Evolutionary conservation across 139 green algal species (phyloP), one percentile per base, ranked within the genome.

Genomic region (Chlamydomonas incerta): DNA sequence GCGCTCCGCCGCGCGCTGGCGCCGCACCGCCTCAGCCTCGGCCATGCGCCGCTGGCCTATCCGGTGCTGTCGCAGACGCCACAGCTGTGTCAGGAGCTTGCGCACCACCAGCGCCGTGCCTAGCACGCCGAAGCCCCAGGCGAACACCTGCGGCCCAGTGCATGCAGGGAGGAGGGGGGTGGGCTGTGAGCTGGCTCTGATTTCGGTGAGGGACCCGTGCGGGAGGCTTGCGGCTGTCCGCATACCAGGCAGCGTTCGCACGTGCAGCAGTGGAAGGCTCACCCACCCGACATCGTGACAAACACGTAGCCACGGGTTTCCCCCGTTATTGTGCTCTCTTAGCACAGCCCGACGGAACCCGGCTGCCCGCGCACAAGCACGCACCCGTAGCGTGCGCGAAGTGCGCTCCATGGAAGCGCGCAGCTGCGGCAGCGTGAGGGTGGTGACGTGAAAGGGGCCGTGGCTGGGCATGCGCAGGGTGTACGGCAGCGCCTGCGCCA

Each of bases 391-490:
- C 28, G 65, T 80, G 3, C 67, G n/a, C 20, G 83, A 62, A 0
- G 47, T 77, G 50, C 58, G 57, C 50, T 71, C 65, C 80, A 91
- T 46, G 11, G 72, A 41, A 0, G 80, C 74, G 0, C 68, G 31
- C 57, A 91, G 84, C 83, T 89, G 84, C 21, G 83, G 83, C 80
- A 89, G 33, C 20, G 83, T 91, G 34, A 89, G 67, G 13, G 83
- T 47, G 5, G 88, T 91, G 35, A 91, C 88, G 35, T 83, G 79
- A 58, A 77, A 89, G 0, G 88, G 84, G 11, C 88, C 88, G 18
- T 28, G 24, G 0, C 0, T 35, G 20, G 87, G 87, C 81, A 82
- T 88, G 46, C 82, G 74, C 60, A 90, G 70, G 34, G 86, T 81
- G 70, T 82, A 90, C 35, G 87, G 75, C 37, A 89, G 23, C 26